These are phyloP conservation scores for Mycogone perniciosa DNA, from an alignment of 2,329 filamentous ascomycete species.

Conservation along the genomic window DNA sequence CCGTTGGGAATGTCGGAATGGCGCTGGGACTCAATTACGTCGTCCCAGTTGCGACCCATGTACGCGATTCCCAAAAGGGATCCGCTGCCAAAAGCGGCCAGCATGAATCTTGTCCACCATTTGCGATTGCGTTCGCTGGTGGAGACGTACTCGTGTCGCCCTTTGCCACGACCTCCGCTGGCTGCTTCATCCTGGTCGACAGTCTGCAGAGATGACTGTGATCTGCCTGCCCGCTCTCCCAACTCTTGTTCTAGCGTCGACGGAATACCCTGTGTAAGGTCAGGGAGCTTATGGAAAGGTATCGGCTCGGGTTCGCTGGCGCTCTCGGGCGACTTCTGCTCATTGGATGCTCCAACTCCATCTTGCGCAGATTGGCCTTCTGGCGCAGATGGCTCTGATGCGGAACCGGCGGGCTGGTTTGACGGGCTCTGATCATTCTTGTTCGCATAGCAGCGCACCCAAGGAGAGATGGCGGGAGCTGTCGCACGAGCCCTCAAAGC, in stretches of 20 bases:
- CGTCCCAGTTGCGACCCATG: constrained; percentile 83
- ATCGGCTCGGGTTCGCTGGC: constrained; percentile 35
- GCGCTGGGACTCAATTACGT: constrained; percentile 63
- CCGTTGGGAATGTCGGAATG: constrained; percentile 72
- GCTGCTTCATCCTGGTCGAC: constrained; percentile 32
- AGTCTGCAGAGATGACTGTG: constrained; percentile 26
- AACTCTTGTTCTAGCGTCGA: constrained; percentile 81
- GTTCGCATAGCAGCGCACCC: constrained; percentile 25
- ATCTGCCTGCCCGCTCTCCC: constrained; percentile 33
- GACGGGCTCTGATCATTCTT: constrained; percentile 14
- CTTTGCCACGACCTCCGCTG: constrained; percentile 32
- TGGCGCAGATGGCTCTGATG: constrained; percentile 5
- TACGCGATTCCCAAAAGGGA: constrained; percentile 59
- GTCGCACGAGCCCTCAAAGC: constrained; percentile 21
- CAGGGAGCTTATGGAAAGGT: constrained; percentile 67
- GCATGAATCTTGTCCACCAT: constrained; percentile 68
- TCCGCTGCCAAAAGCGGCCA: constrained; percentile 52
- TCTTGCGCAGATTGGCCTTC: constrained; percentile 9
- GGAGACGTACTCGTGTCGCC: constrained; percentile 75
- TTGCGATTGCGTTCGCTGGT: constrained; percentile 80
- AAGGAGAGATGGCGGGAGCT: constrained; percentile 19
- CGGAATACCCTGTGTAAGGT: constrained; percentile 90
- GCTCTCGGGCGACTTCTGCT: constrained; percentile 21
- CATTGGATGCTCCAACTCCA: constrained; percentile 17
- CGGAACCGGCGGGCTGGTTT: background rate